A percentile compares a stretch with the other conserved stretches of the same genome.
These are phyloP conservation scores for Beauveria caledonica DNA, from an alignment of 2,329 filamentous ascomycete genomes.

Conservation along the genomic window DNA sequence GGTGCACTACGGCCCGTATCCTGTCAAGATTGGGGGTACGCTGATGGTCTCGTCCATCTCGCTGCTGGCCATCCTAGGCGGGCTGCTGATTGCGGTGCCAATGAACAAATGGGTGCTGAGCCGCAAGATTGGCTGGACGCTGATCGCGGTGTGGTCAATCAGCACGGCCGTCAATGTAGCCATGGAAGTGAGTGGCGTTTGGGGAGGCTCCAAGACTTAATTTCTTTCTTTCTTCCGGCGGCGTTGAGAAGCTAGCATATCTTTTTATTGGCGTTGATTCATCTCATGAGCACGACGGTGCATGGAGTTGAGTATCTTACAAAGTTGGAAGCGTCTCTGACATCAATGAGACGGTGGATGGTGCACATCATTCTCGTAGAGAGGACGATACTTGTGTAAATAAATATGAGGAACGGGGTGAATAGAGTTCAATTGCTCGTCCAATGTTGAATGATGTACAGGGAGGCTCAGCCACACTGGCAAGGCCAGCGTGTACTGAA, in stretches of 20 bases:
- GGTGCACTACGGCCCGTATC: conserved; percentile 65
- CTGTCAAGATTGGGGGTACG: conserved; percentile 75
- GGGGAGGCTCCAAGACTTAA: conserved; percentile 23
- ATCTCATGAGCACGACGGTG: neutral
- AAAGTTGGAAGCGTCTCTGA: no score
- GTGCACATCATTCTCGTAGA: no score
- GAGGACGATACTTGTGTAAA: no score
- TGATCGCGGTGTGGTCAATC: conserved; percentile 73
- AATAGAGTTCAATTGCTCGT: neutral
- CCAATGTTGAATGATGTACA: neutral
- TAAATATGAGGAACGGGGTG: no score
- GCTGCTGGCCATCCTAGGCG: conserved; percentile 69
- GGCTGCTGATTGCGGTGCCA: conserved; percentile 73
- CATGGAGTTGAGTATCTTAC: no score
- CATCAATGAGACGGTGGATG: no score
- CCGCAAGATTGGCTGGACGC: conserved; percentile 67
- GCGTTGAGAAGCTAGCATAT: neutral
- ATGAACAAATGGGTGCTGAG: conserved; percentile 81
- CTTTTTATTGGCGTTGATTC: neutral
- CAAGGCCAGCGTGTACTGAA: neutral
- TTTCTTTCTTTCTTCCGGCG: neutral
- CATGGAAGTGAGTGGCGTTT: conserved; percentile 61
- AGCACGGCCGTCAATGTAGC: conserved; percentile 76
- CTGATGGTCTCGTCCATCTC: conserved; percentile 80
- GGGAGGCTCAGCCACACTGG: neutral